A percentile compares a stretch with the other conserved stretches of the same genome.
phyloP scores from a whole-genome alignment of 192 early-diverging fungal genomes.

The Coemansia sp. region DNA sequence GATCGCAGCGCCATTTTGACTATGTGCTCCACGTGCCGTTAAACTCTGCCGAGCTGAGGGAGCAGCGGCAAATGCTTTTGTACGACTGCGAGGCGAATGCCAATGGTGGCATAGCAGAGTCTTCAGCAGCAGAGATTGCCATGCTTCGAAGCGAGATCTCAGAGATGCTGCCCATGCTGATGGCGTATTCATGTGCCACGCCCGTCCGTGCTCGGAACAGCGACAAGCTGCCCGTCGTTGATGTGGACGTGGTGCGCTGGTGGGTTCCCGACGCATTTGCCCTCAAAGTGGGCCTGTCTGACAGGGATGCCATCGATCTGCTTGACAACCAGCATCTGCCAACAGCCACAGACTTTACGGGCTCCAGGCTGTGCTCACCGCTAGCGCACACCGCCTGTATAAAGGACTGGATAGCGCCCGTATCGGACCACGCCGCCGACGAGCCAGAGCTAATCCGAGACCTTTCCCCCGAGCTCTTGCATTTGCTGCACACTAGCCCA shows the following conservation, averaged over 20 bases:
- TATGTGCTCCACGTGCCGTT: slow-evolving; percentile 19
- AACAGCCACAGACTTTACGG: slow-evolving; percentile 13
- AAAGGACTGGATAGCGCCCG: slow-evolving; percentile 40
- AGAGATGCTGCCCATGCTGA: slow-evolving; percentile 10
- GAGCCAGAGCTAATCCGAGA: slow-evolving; percentile 11
- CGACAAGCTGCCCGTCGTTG: slow-evolving; percentile 5
- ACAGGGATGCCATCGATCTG: background rate
- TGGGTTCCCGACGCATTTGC: slow-evolving; percentile 14
- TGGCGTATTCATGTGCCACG: slow-evolving; percentile 22
- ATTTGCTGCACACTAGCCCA: slow-evolving; percentile 5
- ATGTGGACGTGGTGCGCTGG: slow-evolving; percentile 14
- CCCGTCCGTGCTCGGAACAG: slow-evolving; percentile 13
- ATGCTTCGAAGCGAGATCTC: slow-evolving; percentile 16
- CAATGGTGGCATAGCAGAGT: background rate
- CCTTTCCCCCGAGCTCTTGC: background rate
- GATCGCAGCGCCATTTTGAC: slow-evolving; percentile 31
- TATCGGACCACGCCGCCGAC: slow-evolving; percentile 18
- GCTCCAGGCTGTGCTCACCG: background rate
- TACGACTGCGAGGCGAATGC: slow-evolving; percentile 9
- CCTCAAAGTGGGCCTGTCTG: background rate
- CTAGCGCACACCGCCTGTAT: slow-evolving; percentile 15
- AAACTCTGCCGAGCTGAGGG: background rate
- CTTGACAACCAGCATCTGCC: slow-evolving; percentile 13
- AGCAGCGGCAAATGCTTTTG: slow-evolving; percentile 28
- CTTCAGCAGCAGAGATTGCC: slow-evolving; percentile 3